These are phyloP conservation scores for Ramularia endophylla DNA, from an alignment of 2,329 filamentous ascomycete species.

Conservation along the genomic window DNA sequence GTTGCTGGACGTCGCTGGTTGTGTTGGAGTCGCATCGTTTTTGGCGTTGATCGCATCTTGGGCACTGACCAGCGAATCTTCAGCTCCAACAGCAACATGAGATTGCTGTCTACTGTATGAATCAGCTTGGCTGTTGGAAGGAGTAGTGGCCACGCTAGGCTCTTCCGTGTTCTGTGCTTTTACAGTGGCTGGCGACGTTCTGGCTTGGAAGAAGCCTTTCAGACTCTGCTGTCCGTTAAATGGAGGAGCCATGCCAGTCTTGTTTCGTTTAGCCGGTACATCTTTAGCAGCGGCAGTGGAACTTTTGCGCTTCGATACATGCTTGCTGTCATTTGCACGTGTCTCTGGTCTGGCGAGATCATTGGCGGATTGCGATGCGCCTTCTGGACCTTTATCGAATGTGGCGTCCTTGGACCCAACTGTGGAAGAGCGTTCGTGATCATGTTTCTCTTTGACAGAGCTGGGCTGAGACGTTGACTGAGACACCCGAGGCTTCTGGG, in stretches of 20 bases:
- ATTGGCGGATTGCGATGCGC: not conserved
- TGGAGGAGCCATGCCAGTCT: conserved; percentile 29
- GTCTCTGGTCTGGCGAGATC: not conserved
- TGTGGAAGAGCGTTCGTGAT: not conserved
- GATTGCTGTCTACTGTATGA: no score
- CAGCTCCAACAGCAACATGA: no score
- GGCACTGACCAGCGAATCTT: no score
- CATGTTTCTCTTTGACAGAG: not conserved
- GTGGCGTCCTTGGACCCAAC: not conserved
- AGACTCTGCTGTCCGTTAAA: conserved; percentile 56
- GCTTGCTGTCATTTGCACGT: not conserved
- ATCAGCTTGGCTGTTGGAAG: not conserved
- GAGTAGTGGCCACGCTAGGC: not conserved
- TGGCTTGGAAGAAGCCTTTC: conserved; percentile 73
- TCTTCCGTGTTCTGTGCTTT: conserved; percentile 2
- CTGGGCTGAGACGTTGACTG: not conserved
- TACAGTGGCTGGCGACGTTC: conserved; percentile 23
- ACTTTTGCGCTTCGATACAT: conserved; percentile 31
- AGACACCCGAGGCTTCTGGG: conserved; percentile 3
- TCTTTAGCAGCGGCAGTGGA: conserved; percentile 20
- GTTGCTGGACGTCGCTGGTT: conserved; percentile 3
- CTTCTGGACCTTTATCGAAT: not conserved
- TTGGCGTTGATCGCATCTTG: no score
- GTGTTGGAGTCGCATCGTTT: not conserved
- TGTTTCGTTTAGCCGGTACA: conserved; percentile 46